These are phyloP conservation scores for Leccinum fibrillosum DNA, from an alignment of 768 basidiomycete species.

Conservation along the genomic window DNA sequence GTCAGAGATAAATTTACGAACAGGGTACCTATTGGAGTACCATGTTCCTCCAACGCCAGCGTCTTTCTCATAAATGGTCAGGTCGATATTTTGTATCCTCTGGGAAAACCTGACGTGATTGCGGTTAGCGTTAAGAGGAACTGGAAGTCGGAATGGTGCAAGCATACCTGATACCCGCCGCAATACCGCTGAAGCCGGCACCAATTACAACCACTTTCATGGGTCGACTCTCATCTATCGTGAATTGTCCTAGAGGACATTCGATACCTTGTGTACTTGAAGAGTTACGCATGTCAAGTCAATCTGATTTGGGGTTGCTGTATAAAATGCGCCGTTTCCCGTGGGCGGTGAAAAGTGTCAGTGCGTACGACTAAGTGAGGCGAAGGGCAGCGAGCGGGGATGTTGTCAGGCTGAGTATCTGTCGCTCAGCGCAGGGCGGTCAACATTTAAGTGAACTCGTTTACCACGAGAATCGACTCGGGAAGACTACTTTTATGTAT, in stretches of 20 bases:
- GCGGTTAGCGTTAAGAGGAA: not conserved
- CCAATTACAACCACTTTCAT: not conserved
- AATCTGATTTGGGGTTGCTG: not conserved
- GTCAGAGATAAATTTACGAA: constrained; percentile 16
- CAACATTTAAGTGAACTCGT: not conserved
- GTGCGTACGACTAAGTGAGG: not conserved
- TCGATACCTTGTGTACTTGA: not conserved
- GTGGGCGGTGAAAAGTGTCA: not conserved
- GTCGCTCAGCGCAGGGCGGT: not conserved
- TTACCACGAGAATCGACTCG: not conserved
- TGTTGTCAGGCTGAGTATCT: not conserved
- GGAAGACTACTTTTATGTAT: not conserved
- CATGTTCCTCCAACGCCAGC: constrained; percentile 62
- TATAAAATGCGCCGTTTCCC: not conserved
- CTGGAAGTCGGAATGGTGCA: not conserved
- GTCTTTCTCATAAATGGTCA: constrained; percentile 59
- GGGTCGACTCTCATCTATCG: not conserved
- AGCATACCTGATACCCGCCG: not conserved
- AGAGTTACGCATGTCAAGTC: not conserved
- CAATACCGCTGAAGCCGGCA: not conserved
- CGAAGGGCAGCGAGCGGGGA: not conserved
- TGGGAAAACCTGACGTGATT: not conserved
- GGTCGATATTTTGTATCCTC: constrained; percentile 41
- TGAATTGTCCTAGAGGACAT: not conserved
- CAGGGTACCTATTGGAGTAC: constrained; percentile 55